Base-by-base conservation (phyloP, 106 monocot genomes). In the Ottelia alismoides region DNA sequence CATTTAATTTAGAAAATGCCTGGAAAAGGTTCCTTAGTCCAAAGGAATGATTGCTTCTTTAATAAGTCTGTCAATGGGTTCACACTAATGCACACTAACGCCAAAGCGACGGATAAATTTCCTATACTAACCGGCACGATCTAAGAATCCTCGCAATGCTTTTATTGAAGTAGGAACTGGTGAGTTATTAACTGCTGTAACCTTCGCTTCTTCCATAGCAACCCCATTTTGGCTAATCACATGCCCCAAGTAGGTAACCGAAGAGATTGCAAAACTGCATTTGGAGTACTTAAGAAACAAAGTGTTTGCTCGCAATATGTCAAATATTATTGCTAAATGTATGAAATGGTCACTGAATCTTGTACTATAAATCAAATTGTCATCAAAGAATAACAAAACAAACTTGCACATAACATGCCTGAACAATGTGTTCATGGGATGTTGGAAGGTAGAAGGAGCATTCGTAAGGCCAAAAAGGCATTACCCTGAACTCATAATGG, bases 401-500 rank as follows among this genome's bases (percentile, higher is more conserved):
- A 53, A 28, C 0, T 40, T 31, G 19, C 21, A 32, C 0, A 65
- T 7, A 16, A 55, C 20, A 0, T n/a, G 32, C 18, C 27, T n/a
- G 45, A 65, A 56, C 0, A 65, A 0, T 0, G 25, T 11, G 29
- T 65, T 56, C 55, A 65, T 65, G 0, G 43, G 28, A 28, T 24
- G 27, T 55, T 56, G 65, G 22, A 65, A 65, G 1, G 65, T 45
- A 0, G 55, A 26, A 2, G 55, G 53, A 2, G 46, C 44, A 23
- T 55, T 65, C 2, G 55, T 55, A 5, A 65, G 20, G 16, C 55
- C 46, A 25, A n/a, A 65, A 65, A n/a, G 65, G 55, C 65, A 55
- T 65, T 3, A 45, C 45, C 3, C 40, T 6, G 28, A 45, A 55
- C 1, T 65, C 65, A 0, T 55, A 65, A 28, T 56, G 65, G 0